Evolutionary conservation across 2,329 filamentous ascomycete genomes (phyloP), one percentile per base, ranked within the genome.

Genomic region (Aciculosporium take): DNA sequence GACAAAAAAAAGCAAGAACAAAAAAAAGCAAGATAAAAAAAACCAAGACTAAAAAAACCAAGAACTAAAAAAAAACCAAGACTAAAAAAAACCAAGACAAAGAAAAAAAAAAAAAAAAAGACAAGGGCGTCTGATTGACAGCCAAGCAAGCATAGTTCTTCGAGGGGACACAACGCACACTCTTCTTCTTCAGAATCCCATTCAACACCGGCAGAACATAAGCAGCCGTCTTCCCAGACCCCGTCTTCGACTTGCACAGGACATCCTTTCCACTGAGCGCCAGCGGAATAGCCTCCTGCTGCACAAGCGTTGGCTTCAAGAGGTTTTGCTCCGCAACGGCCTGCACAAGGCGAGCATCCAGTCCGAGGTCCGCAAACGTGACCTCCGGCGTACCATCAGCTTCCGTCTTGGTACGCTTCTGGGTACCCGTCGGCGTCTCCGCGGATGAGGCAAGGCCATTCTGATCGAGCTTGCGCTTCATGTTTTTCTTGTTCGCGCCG

Each of bases 211-310:
- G 91, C 32, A 98, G 71, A 6, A 94, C 68, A 58, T 96, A 96
- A 38, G 91, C 89, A n/a, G 86, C 86, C 9, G 91, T 98, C 70
- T 98, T 98, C 51, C 91, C 91, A 4, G 88, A 94, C 10, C 91
- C 91, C 5, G 91, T 96, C 61, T 89, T 93, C 29, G 89, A 86
- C 56, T 89, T 87, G 41, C 87, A 88, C 30, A 96, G 69, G 37
- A 98, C 79, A 68, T 96, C 87, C 55, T 85, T 81, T 10, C 91
- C 89, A 48, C 87, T 78, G 15, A 96, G 68, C 18, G 85, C 86
- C 29, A 95, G 65, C 1, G 91, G 91, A 47, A 98, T 94, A 1
- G 85, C 84, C 60, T 82, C 81, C 32, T 77, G 74, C 62, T 98
- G 91, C 2, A 96, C 84, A 10, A 81, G 72, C n/a, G 91, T 96